Evolutionary conservation across 2,329 filamentous ascomycete species (phyloP).

Genomic region (Dactylella cylindrospora): DNA sequence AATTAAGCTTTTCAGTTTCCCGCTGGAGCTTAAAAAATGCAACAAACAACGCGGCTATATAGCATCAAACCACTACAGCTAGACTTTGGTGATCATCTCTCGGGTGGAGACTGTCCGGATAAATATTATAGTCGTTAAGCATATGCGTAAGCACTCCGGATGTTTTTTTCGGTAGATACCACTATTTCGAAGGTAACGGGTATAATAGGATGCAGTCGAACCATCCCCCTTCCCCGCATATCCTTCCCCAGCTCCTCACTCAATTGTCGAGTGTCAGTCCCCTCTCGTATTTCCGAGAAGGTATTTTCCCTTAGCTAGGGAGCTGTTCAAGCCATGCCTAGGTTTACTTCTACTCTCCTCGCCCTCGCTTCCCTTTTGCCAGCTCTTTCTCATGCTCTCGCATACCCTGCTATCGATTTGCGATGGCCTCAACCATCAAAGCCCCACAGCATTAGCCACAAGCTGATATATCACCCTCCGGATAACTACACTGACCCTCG

Average conservation of each 20-base stretch:
- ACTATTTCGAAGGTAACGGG: too few species aligned
- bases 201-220: background rate
- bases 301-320: background rate
- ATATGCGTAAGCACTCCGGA: too few species aligned
- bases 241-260: too few species aligned
- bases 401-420: background rate
- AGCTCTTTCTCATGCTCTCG: background rate
- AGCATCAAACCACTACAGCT: too few species aligned
- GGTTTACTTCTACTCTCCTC: background rate
- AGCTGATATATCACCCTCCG: constrained; percentile 11
- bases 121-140: too few species aligned
- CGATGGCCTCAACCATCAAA: background rate
- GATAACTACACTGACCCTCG: constrained; percentile 53
- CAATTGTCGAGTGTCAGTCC: too few species aligned
- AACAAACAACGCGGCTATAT: too few species aligned
- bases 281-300: background rate
- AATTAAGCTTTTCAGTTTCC: background rate
- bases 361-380: background rate
- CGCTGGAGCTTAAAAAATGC: too few species aligned
- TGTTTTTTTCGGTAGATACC: too few species aligned
- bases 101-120: too few species aligned
- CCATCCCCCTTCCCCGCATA: too few species aligned
- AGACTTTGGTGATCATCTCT: too few species aligned
- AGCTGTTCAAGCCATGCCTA: background rate
- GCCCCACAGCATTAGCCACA: constrained; percentile 5